Evolutionary conservation across 495 filamentous ascomycete species (phyloP).

Genomic region (Tuber aestivum): DNA sequence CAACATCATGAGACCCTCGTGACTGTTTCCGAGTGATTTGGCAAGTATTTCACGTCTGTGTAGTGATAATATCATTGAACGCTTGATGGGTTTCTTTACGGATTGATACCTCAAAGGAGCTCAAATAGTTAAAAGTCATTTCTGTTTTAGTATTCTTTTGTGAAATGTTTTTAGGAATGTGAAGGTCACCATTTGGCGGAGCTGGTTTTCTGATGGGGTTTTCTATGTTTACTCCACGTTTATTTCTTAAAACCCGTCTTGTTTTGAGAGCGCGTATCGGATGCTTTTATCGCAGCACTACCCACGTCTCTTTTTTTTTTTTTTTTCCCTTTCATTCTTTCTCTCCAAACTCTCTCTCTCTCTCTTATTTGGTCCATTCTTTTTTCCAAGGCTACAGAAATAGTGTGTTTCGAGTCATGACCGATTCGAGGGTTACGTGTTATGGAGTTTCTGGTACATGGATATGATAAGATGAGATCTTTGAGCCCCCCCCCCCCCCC

Average conservation of each 20-base stretch:
- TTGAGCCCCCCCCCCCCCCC: not conserved
- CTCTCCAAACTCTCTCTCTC: not conserved
- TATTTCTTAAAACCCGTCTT: not conserved
- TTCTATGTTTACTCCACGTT: not conserved
- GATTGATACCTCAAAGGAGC: not conserved
- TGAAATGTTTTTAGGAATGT: not conserved
- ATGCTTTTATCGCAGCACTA: not conserved
- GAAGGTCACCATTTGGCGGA: not conserved
- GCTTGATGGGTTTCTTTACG: slow-evolving; percentile 2
- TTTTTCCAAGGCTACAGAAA: not conserved
- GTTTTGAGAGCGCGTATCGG: not conserved
- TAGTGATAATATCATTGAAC: not conserved
- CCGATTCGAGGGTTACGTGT: not conserved
- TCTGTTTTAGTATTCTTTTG: not conserved
- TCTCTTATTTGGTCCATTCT: not conserved
- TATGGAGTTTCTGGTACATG: not conserved
- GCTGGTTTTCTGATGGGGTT: slow-evolving; percentile 2
- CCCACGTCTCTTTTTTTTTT: not conserved
- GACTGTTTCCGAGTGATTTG: not conserved
- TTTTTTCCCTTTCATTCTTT: not conserved
- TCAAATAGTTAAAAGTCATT: not conserved
- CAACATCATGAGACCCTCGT: not conserved
- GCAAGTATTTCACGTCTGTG: not conserved
- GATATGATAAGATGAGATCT: not conserved
- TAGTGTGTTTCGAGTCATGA: slow-evolving; percentile 1